Conservation (phyloP, 805 yeast species). For the Vanderwaltozyma polyspora region DNA sequence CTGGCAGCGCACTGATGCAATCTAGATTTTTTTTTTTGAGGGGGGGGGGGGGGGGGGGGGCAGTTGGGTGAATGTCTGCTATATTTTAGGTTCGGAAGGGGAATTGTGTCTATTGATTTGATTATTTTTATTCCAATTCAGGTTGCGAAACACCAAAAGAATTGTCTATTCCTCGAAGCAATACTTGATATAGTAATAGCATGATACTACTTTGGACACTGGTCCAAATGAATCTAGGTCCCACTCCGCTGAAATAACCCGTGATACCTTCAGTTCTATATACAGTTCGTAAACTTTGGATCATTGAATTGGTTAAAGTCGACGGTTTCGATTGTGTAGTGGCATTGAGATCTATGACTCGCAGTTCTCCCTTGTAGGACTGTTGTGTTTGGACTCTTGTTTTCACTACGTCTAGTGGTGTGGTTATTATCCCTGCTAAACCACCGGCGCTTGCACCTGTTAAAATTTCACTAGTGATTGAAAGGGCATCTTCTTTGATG, state of each 20-base stretch:
- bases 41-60: too few species aligned
- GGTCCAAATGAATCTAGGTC: constrained; percentile 95
- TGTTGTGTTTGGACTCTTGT: constrained; percentile 88
- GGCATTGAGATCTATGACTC: not conserved
- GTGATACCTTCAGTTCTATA: constrained; percentile 61
- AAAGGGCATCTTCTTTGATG: constrained; percentile 34
- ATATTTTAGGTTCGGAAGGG: too few species aligned
- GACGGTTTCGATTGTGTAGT: constrained; percentile 9
- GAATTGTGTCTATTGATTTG: too few species aligned
- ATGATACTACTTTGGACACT: constrained; percentile 89
- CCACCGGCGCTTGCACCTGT: constrained; percentile 98
- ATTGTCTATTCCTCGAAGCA: constrained; percentile 1
- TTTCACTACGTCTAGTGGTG: constrained; percentile 86
- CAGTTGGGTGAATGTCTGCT: too few species aligned
- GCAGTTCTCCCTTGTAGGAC: constrained; percentile 10
- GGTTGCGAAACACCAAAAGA: too few species aligned
- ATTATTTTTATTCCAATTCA: too few species aligned
- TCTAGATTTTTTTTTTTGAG: too few species aligned
- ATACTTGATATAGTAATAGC: constrained; percentile 77
- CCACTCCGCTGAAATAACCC: constrained; percentile 88
- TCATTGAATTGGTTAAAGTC: constrained; percentile 32
- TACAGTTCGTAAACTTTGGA: constrained; percentile 42
- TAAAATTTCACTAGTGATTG: constrained; percentile 50
- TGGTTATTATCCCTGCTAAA: constrained; percentile 75
- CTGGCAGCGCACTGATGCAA: too few species aligned